Percentiles rank a stretch among this genome's conserved stretches.
Evolutionary conservation across 345 rosid genomes (phyloP).

Genomic region (Laguncularia racemosa): DNA sequence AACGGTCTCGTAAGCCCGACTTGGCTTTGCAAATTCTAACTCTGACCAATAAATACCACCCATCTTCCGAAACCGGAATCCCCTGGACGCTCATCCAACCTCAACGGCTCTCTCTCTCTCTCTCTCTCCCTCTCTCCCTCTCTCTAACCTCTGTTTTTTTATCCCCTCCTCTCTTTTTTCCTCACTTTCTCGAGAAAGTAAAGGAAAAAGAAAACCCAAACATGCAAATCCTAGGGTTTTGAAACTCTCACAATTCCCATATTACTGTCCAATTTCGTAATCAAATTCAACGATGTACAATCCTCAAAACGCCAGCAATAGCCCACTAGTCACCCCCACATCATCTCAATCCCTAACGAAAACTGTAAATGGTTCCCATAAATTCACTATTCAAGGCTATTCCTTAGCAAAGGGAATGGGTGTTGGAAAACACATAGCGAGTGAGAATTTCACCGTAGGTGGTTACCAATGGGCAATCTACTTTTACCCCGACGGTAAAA

Average conservation of each 20-base stretch:
- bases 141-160: too few species aligned
- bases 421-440: conserved; percentile 84
- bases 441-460: conserved; percentile 78
- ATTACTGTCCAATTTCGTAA: not conserved
- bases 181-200: not conserved
- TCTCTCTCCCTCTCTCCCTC: too few species aligned
- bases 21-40: too few species aligned
- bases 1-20: too few species aligned
- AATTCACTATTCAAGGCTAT: conserved; percentile 76
- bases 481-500: conserved; percentile 89
- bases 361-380: conserved; percentile 83
- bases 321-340: conserved; percentile 44
- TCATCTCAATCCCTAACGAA: conserved; percentile 73
- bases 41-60: too few species aligned
- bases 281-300: conserved; percentile 6
- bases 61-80: too few species aligned
- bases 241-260: not conserved
- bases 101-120: too few species aligned
- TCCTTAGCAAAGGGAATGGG: conserved; percentile 91
- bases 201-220: too few species aligned
- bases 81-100: too few species aligned
- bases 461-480: conserved; percentile 90
- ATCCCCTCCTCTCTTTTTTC: too few species aligned
- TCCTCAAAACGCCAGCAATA: conserved; percentile 3
- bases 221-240: not conserved